Evolutionary conservation across 179 eudicot species (phyloP).

Genomic region (Beta macrorhiza): DNA sequence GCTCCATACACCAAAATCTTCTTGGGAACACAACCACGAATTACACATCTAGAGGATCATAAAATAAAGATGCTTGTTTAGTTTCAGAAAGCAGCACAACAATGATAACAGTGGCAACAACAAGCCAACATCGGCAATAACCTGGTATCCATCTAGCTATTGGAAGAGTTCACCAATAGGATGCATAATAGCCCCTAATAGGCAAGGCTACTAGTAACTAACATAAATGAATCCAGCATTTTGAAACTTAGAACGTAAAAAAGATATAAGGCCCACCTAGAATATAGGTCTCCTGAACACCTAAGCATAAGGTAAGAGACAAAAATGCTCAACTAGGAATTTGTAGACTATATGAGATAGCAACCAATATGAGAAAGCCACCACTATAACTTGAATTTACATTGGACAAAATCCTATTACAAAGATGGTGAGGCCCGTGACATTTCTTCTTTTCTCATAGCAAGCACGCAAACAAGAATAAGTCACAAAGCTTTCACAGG

Average conservation of each 20-base stretch:
- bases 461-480: not conserved
- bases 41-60: slow-evolving; percentile 62
- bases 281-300: not conserved
- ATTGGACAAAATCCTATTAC: not conserved
- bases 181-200: not conserved
- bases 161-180: not conserved
- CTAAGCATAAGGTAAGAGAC: slow-evolving; percentile 2
- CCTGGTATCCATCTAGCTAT: not conserved
- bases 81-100: not conserved
- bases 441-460: not conserved
- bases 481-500: not conserved
- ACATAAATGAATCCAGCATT: not conserved
- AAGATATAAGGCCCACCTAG: not conserved
- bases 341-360: not conserved
- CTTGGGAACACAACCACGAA: slow-evolving; percentile 99
- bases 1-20: slow-evolving; percentile 98
- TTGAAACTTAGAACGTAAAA: not conserved
- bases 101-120: not conserved
- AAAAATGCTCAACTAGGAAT: not conserved
- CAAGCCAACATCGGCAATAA: not conserved
- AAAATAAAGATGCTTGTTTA: slow-evolving; percentile 8
- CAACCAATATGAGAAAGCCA: not conserved
- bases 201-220: not conserved
- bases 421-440: not conserved
- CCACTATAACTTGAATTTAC: not conserved